Base-by-base conservation (phyloP, 352 stramenopile species). In the Globisporangium parvum region DNA sequence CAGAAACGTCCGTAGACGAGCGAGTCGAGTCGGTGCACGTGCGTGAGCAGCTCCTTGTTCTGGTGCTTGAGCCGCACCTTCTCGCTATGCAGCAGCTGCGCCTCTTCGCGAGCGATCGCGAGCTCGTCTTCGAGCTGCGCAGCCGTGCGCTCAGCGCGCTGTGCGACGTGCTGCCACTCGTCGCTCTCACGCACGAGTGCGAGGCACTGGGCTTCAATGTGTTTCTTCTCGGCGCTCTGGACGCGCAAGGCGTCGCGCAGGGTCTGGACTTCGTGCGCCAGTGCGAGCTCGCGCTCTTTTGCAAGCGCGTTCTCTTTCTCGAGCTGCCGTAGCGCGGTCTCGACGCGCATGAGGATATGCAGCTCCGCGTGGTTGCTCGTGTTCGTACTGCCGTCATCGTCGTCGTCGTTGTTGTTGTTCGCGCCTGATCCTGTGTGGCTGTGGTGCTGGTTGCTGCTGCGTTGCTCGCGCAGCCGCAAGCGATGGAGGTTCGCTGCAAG, bases 1-100 rank as follows among this genome's bases (percentile, higher is more conserved):
- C 71, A 88, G 65, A 92, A 90, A 2, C 79, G 77, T 1, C 79
- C 79, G 55, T 91, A 89, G 42, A 91, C 78, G 24, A 91, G 69
- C 17, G 77, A 82, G 53, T 91, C 80, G 39, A 89, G 73, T 4
- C 82, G 78, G 62, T 87, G 77, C 10, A 93, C 80, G 20, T 91
- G 80, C 4, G 77, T 73, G 5, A 81, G 55, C 4, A 93, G 62
- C 60, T 92, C 79, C 50, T 71, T 73, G 68, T 92, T 92, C 47
- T 88, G 79, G 14, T 75, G 72, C 61, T 85, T 75, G 28, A 93
- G 70, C 0, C 82, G 70, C 41, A 73, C 47, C 26, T 69, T 70
- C 53, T 91, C 80, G 45, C 70, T 71, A 11, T 63, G 68, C 33
- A 89, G 59, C n/a, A 91, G 63, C 33, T 86, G 72, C 8, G 68